Conservation (phyloP, 75 land plant genomes). For the Pinus albicaulis region DNA sequence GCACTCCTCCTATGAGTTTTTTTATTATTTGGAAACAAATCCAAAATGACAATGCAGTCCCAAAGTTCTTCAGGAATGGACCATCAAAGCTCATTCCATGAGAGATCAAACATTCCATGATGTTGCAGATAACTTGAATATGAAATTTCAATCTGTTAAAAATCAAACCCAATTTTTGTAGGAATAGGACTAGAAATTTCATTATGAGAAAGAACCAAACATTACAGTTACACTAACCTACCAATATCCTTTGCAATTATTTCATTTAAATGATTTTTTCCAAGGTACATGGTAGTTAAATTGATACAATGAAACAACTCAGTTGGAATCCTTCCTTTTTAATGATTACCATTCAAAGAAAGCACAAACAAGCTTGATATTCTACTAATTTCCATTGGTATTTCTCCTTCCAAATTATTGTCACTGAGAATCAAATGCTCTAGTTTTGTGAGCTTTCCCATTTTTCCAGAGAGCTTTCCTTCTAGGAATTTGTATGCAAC, state of each 20-base stretch:
- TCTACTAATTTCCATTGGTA: slow-evolving; percentile 17
- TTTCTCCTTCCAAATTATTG: slow-evolving; percentile 10
- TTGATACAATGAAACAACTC: no score
- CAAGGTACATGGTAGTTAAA: no score
- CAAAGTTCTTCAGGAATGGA: slow-evolving; percentile 23
- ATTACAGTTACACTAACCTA: no score
- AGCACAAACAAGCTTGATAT: background rate
- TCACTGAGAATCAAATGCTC: background rate
- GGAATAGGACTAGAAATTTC: no score
- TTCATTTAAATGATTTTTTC: no score
- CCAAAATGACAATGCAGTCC: slow-evolving; percentile 7
- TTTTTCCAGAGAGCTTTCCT: slow-evolving; percentile 10
- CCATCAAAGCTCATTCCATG: slow-evolving; percentile 16
- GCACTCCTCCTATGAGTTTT: slow-evolving; percentile 53
- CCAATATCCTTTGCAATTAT: no score
- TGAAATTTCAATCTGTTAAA: no score
- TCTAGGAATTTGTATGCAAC: slow-evolving; percentile 6
- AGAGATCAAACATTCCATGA: no score
- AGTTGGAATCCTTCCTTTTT: background rate
- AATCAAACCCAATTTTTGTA: no score
- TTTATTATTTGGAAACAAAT: slow-evolving; percentile 43
- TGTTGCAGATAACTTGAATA: no score
- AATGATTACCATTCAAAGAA: slow-evolving; percentile 7
- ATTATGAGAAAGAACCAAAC: no score
- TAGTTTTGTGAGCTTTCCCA: slow-evolving; percentile 10